Base-by-base conservation (phyloP, 495 filamentous ascomycete species). In the Trichocladium uniseriatum region DNA sequence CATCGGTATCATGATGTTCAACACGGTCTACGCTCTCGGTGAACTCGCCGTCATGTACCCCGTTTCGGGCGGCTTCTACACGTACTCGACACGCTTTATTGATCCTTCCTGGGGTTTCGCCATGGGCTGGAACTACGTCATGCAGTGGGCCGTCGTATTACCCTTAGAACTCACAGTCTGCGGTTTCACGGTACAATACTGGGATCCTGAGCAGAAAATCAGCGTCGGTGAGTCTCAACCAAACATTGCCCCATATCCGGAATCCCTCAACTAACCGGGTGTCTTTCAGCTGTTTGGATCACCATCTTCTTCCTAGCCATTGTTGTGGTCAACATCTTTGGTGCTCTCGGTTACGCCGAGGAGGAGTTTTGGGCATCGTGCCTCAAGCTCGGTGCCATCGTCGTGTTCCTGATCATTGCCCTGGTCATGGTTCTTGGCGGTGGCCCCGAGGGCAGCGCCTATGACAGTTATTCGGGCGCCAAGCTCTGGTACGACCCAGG, bases 21-120 rank as follows among this genome's bases (percentile, higher is more conserved):
- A 75, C 58, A 70, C 72, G 38, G 74, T 87, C 52, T 81, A 84
- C 55, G 83, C 84, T 47, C 73, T 89, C 35, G 84, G 82, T 60
- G 84, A 88, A 68, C 68, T 88, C 47, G 80, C 84, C 34, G 77
- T 86, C 52, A 74, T 86, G 72, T 87, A 78, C 54, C 85, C 85
- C 13, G 71, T 86, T 63, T 71, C 70, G 51, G 74, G 75, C 62
- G 67, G 72, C 53, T 70, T 78, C 66, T 76, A 76, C 28, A 72
- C 83, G 27, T 87, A 86, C 52, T 83, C 84, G 38, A 72, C 81
- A 48, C 80, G 85, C 50, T 83, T 89, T 56, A 80, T 88, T 53
- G 81, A 87, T 53, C 80, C 83, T 10, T 81, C 82, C 47, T 79
- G 88, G 75, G 88, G 88, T 41, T 94, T 94, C 62, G 84, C 88